Evolutionary conservation across 2,329 filamentous ascomycete species (phyloP), one percentile per base, ranked within the genome.

Genomic region (Botrytis pseudocinerea): DNA sequence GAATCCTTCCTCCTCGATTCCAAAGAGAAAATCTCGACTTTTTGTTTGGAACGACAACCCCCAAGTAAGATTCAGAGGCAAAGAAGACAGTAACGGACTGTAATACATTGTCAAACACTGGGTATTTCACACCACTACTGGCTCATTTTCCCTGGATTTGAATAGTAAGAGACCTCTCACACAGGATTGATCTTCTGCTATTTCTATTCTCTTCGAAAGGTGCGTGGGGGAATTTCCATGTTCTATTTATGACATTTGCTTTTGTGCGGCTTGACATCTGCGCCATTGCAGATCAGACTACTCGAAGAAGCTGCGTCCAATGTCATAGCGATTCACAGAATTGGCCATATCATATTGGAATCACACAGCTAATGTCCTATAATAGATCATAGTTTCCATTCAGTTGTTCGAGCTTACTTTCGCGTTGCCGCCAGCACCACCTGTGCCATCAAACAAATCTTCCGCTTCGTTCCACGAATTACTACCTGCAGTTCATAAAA

Each of bases 361-460:
- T 60, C 40, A 62, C 57, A 69, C 60, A 70, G 60, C 73, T 74
- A 69, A 74, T 48, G 61, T 73, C 44, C 54, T 9, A 54, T 25
- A 22, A 20, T 51, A 42, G 60, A 61, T 74, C 46, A 40, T 48
- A 60, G 46, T 57, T 72, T 74, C 32, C 40, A 70, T 70, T 40
- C 62, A 77, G 76, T 65, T 62, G 62, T 76, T 74, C 54, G 65
- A 72, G 65, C 72, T 71, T 63, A 73, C 48, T 73, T 74, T 76
- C 72, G 70, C 74, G 72, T 77, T 64, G 71, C 70, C 74, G 75
- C 76, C 77, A 78, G 75, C 77, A 76, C 38, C 59, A 54, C 74
- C 66, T 73, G 75, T 75, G 77, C 78, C 77, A 79, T 79, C 76
- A 72, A 78, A 75, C 75, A 76, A 75, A 76, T 69, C 60, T 71